Percentiles rank a stretch among this genome's conserved stretches.
Conservation (phyloP, 139 green algal species). For the Chlamydomonas incerta region DNA sequence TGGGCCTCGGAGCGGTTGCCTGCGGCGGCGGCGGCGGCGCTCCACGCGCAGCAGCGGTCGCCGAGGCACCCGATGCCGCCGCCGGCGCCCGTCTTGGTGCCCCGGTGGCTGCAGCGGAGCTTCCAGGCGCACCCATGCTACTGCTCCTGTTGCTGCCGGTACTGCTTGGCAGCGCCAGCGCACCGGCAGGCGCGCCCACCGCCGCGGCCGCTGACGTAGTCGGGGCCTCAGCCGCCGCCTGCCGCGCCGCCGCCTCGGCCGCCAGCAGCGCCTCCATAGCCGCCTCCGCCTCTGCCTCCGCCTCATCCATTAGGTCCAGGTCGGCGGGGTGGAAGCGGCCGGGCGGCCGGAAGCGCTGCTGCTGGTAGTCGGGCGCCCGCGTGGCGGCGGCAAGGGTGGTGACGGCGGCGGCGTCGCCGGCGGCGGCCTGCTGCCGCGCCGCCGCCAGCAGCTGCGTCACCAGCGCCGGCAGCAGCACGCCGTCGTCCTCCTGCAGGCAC, state of each 20-base stretch:
- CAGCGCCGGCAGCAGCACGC: constrained; percentile 12
- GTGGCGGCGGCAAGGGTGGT: no score
- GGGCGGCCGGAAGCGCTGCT: background rate
- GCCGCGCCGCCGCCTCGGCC: background rate
- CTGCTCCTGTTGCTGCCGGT: no score
- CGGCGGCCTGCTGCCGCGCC: background rate
- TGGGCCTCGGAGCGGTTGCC: no score
- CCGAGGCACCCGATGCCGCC: no score
- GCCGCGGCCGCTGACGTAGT: no score
- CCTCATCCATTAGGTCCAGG: constrained; percentile 25
- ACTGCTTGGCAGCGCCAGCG: no score
- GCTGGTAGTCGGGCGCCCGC: background rate
- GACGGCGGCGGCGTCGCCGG: background rate
- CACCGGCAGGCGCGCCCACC: no score
- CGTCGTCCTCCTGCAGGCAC: constrained; percentile 31
- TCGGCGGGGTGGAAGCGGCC: constrained; percentile 32
- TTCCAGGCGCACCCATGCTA: no score
- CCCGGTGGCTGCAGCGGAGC: no score
- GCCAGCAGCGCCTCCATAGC: background rate
- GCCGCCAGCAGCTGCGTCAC: constrained; percentile 7
- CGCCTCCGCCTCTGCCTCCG: background rate
- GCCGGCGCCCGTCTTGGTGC: no score
- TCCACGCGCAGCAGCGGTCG: no score
- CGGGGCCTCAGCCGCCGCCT: background rate
- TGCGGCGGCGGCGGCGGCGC: no score